phyloP scores from a whole-genome alignment of 306 rosid genomes.

The Cicer cuneatum region DNA sequence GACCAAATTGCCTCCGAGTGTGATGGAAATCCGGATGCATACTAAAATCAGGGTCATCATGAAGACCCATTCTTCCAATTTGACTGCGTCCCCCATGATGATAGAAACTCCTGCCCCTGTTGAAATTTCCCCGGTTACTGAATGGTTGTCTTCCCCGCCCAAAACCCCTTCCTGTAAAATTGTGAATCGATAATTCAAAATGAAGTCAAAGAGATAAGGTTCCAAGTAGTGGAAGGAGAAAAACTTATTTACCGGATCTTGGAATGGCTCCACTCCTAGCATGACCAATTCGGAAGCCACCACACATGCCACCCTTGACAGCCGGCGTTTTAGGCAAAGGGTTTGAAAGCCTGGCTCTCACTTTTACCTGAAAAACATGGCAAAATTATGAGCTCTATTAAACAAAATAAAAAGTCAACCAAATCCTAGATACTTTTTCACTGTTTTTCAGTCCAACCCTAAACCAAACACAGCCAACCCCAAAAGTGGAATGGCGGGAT shows the following conservation, averaged over 20 bases:
- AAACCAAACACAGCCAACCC: too few species aligned
- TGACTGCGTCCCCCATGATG: constrained; percentile 61
- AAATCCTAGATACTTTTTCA: too few species aligned
- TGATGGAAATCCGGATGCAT: constrained; percentile 56
- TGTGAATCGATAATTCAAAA: constrained; percentile 26
- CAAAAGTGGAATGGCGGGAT: too few species aligned
- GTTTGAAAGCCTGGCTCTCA: constrained; percentile 90
- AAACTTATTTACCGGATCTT: constrained; percentile 55
- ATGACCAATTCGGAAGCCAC: constrained; percentile 78
- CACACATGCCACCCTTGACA: constrained; percentile 82
- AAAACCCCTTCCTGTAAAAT: constrained; percentile 61
- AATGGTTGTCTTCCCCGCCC: constrained; percentile 56
- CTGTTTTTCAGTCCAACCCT: too few species aligned
- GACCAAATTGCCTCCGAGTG: constrained; percentile 55
- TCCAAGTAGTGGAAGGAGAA: constrained; percentile 39
- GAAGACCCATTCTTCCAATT: constrained; percentile 57
- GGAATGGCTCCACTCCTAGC: constrained; percentile 54
- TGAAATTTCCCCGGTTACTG: constrained; percentile 53
- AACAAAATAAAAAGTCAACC: constrained; percentile 24
- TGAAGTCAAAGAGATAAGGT: constrained; percentile 16
- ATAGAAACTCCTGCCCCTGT: constrained; percentile 53
- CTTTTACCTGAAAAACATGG: constrained; percentile 58
- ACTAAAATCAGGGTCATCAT: constrained; percentile 45
- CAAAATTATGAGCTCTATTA: constrained; percentile 24
- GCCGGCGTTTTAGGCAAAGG: constrained; percentile 86